Evolutionary conservation across 2,329 filamentous ascomycete species (phyloP).

Genomic region (Ophiostoma quercus): DNA sequence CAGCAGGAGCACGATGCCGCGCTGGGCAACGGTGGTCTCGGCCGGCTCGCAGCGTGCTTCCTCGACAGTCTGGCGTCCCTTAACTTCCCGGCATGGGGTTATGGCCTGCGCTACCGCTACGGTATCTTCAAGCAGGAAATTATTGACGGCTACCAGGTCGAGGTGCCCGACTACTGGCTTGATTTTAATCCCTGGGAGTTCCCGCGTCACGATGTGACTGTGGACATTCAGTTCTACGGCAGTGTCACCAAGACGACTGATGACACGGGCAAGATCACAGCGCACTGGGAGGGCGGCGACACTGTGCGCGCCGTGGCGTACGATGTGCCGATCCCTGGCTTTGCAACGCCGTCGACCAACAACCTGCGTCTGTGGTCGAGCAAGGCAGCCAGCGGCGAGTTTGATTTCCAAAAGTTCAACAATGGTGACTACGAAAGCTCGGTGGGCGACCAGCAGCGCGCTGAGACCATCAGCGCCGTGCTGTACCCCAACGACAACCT

Average conservation of each 20-base stretch:
- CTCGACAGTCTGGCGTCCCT: conserved; percentile 91
- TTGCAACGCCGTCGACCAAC: conserved; percentile 84
- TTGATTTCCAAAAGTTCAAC: conserved; percentile 99
- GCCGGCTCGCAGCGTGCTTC: conserved; percentile 92
- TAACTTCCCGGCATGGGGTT: conserved; percentile 96
- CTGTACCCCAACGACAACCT: conserved; percentile 97
- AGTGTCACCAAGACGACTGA: conserved; percentile 70
- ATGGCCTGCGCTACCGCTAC: conserved; percentile 90
- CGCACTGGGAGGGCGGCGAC: conserved; percentile 88
- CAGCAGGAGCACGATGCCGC: conserved; percentile 93
- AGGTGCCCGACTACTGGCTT: conserved; percentile 97
- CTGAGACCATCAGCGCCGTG: conserved; percentile 97
- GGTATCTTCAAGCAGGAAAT: conserved; percentile 99
- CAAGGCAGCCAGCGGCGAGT: conserved; percentile 94
- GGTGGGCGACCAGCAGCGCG: conserved; percentile 94
- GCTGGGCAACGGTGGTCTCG: conserved; percentile 90
- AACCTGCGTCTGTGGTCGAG: conserved; percentile 96
- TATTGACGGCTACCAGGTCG: conserved; percentile 93
- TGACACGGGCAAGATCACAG: conserved; percentile 66
- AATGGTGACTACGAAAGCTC: conserved; percentile 96
- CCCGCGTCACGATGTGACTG: conserved; percentile 86
- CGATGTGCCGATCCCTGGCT: conserved; percentile 88
- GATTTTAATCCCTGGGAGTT: conserved; percentile 99
- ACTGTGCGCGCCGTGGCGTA: conserved; percentile 88
- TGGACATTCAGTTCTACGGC: conserved; percentile 97